A percentile compares a stretch with the other conserved stretches of the same genome.
phyloP scores from a whole-genome alignment of 352 stramenopile species.

The Globisporangium emineosum region DNA sequence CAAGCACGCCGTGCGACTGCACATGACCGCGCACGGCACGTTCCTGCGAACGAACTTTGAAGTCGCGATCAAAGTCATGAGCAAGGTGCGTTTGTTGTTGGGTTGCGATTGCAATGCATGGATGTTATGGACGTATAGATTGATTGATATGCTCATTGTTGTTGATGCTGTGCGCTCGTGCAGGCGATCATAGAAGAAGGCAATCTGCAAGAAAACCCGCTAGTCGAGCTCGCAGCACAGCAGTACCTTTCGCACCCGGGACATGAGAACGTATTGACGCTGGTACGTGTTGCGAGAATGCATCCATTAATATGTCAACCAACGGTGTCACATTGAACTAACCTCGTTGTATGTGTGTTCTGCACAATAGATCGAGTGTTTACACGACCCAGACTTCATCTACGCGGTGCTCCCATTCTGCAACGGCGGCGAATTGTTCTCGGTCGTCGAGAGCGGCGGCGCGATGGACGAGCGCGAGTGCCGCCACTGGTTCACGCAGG shows the following conservation, averaged over 20 bases:
- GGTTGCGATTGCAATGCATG: neutral
- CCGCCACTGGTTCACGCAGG: conserved; percentile 83
- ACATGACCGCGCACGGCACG: conserved; percentile 66
- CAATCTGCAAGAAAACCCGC: conserved; percentile 84
- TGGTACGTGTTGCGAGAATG: conserved; percentile 43
- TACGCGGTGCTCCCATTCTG: conserved; percentile 85
- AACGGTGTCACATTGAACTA: neutral
- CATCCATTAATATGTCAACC: neutral
- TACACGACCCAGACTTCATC: conserved; percentile 83
- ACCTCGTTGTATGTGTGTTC: neutral
- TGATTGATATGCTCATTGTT: neutral
- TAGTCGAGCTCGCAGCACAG: conserved; percentile 83
- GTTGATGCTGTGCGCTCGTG: neutral
- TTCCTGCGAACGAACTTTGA: conserved; percentile 80
- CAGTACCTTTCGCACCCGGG: conserved; percentile 79
- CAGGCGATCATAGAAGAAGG: conserved; percentile 85
- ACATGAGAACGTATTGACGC: conserved; percentile 78
- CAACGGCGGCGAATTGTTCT: conserved; percentile 83
- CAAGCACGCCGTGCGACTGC: conserved; percentile 83
- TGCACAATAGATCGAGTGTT: conserved; percentile 61
- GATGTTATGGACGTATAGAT: neutral
- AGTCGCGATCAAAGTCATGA: conserved; percentile 88
- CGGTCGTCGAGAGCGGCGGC: conserved; percentile 74
- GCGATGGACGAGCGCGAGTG: conserved; percentile 76
- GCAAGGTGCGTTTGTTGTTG: conserved; percentile 46